A percentile compares a stretch with the other conserved stretches of the same genome.
Evolutionary conservation across 495 filamentous ascomycete species (phyloP).

Genomic region (Chlorociboria aeruginascens): DNA sequence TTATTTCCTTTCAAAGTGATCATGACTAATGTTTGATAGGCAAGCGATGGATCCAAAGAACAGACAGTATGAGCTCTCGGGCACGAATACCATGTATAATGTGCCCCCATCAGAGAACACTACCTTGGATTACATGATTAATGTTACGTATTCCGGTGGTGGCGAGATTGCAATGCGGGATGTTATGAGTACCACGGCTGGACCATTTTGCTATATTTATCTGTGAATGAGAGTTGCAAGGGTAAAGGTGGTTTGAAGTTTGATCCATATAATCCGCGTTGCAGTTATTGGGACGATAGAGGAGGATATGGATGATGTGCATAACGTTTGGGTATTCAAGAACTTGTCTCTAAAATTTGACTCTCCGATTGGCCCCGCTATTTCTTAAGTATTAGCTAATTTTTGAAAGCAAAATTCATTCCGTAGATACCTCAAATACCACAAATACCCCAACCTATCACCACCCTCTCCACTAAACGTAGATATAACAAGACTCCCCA

Average conservation of each 20-base stretch:
- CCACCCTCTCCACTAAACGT: background rate
- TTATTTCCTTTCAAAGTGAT: background rate
- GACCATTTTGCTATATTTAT: slow-evolving; percentile 49
- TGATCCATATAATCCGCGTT: too few relatives aligned
- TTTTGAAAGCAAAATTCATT: too few relatives aligned
- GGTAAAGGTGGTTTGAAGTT: too few relatives aligned
- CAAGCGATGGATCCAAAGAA: slow-evolving; percentile 44
- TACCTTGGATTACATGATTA: slow-evolving; percentile 9
- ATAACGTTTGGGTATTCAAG: too few relatives aligned
- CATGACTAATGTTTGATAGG: slow-evolving; percentile 23
- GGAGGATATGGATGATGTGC: too few relatives aligned
- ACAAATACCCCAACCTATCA: too few relatives aligned
- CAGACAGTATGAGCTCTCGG: slow-evolving; percentile 33
- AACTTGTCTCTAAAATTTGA: too few relatives aligned
- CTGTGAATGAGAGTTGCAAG: slow-evolving; percentile 8
- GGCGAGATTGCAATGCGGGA: slow-evolving; percentile 25
- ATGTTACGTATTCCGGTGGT: slow-evolving; percentile 6
- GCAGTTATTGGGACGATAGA: too few relatives aligned
- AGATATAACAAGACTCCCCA: slow-evolving; percentile 13
- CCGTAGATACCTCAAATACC: too few relatives aligned
- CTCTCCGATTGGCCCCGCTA: too few relatives aligned
- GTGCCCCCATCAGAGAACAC: slow-evolving; percentile 26
- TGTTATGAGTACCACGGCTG: slow-evolving; percentile 37
- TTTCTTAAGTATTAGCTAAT: too few relatives aligned
- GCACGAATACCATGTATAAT: slow-evolving; percentile 47